phyloP scores from a whole-genome alignment of 257 asterid genomes.

The Solanum bukasovii region DNA sequence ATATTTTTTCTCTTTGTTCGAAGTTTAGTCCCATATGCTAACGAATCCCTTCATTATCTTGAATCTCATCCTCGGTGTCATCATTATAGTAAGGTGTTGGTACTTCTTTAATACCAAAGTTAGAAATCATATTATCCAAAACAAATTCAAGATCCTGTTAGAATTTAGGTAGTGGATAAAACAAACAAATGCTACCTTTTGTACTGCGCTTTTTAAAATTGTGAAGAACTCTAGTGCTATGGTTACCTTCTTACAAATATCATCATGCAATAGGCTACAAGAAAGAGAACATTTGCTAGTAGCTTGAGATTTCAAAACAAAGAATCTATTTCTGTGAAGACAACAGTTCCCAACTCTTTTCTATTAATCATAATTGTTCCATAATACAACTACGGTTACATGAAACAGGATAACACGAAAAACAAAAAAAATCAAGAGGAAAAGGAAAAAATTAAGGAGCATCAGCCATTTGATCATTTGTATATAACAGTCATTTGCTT shows the following conservation, averaged over 20 bases:
- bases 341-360: neutral
- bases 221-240: neutral
- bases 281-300: neutral
- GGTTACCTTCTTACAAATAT: neutral
- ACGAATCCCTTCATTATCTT: neutral
- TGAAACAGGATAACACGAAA: neutral
- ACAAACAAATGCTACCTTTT: neutral
- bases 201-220: neutral
- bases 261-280: neutral
- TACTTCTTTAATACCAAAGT: neutral
- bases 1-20: neutral
- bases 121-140: neutral
- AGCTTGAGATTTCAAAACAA: neutral
- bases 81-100: neutral
- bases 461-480: neutral
- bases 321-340: neutral
- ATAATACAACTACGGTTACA: neutral
- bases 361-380: neutral
- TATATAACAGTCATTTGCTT: neutral
- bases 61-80: neutral
- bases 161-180: neutral
- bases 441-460: neutral
- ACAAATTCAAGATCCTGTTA: neutral
- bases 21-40: neutral
- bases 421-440: neutral